Evolutionary conservation across 2,329 filamentous ascomycete species (phyloP).

Genomic region (Dactylellina cionopaga): DNA sequence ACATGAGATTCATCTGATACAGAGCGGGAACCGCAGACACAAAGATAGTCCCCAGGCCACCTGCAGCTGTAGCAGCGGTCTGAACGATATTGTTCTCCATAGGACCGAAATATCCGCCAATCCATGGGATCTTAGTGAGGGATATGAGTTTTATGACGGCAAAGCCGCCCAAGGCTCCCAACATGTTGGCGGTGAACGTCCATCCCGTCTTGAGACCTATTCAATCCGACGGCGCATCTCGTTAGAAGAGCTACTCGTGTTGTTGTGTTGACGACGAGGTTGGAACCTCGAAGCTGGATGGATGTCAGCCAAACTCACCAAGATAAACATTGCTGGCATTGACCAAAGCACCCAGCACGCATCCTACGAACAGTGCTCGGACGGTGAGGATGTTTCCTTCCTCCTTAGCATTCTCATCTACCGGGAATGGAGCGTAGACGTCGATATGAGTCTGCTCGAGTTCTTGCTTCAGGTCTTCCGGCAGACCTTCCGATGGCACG

Average conservation of each 20-base stretch:
- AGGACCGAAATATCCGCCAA: conserved; percentile 69
- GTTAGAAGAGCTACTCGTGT: conserved; percentile 37
- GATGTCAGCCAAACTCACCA: conserved; percentile 65
- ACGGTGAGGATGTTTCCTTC: conserved; percentile 67
- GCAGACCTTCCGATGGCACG: conserved; percentile 46
- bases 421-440: conserved; percentile 61
- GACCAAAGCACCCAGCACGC: conserved; percentile 69
- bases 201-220: conserved; percentile 65
- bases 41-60: conserved; percentile 69
- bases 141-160: conserved; percentile 69
- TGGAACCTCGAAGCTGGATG: too few relatives aligned
- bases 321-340: conserved; percentile 73
- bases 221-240: conserved; percentile 27
- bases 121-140: conserved; percentile 64
- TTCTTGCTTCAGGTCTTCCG: conserved; percentile 41
- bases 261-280: conserved; percentile 53
- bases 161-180: conserved; percentile 68
- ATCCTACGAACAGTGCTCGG: conserved; percentile 68
- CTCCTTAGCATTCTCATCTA: conserved; percentile 62
- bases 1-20: conserved; percentile 68
- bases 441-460: conserved; percentile 53
- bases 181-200: conserved; percentile 65
- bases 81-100: conserved; percentile 73
- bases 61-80: conserved; percentile 69
- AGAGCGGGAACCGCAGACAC: conserved; percentile 70